Percentiles rank a stretch among this genome's conserved stretches.
These are phyloP conservation scores for Hypericum perforatum DNA, from an alignment of 345 rosid genomes.

Conservation along the genomic window DNA sequence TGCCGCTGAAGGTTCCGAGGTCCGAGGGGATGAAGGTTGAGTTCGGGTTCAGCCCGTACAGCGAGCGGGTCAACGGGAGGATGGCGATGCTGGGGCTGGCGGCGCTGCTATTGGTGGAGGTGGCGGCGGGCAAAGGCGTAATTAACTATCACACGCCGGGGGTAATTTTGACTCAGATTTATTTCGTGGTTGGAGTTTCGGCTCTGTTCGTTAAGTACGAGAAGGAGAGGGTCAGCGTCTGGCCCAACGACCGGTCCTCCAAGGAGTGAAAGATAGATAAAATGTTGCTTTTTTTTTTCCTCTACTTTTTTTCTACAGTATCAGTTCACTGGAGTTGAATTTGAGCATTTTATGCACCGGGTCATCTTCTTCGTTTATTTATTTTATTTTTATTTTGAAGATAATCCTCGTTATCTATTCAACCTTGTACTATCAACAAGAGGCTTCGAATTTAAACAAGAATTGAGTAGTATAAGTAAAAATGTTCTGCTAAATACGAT, in stretches of 20 bases:
- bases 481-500: too few species aligned
- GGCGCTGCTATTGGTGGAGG: slow-evolving; percentile 75
- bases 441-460: too few species aligned
- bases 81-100: slow-evolving; percentile 56
- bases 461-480: too few species aligned
- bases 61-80: slow-evolving; percentile 66
- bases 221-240: slow-evolving; percentile 68
- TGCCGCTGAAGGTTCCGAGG: slow-evolving; percentile 50
- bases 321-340: too few species aligned
- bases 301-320: too few species aligned
- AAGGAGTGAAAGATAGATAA: too few species aligned
- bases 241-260: slow-evolving; percentile 31
- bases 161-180: slow-evolving; percentile 55
- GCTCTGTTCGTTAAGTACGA: slow-evolving; percentile 57
- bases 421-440: too few species aligned
- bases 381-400: too few species aligned
- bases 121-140: slow-evolving; percentile 82
- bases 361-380: too few species aligned
- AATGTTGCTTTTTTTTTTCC: too few species aligned
- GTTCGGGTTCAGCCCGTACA: slow-evolving; percentile 65
- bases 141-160: slow-evolving; percentile 70
- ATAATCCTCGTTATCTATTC: too few species aligned
- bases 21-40: slow-evolving; percentile 70
- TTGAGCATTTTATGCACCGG: too few species aligned
- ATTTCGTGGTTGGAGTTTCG: slow-evolving; percentile 56